A percentile compares a stretch with the other conserved stretches of the same genome.
phyloP scores from a whole-genome alignment of 768 basidiomycete genomes.

The Ramaria sp. region DNA sequence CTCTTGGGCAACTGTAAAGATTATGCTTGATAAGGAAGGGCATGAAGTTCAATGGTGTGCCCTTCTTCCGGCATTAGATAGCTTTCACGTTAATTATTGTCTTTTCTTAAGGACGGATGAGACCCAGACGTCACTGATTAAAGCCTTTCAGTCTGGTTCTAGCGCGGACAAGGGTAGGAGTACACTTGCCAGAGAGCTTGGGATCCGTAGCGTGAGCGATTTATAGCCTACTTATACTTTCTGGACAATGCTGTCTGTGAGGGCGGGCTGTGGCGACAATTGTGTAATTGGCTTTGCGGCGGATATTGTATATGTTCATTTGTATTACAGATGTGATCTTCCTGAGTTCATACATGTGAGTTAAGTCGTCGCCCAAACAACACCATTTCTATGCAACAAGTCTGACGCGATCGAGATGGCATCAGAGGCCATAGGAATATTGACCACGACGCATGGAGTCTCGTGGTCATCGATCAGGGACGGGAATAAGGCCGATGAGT shows the following conservation, averaged over 20 bases:
- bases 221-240: constrained; percentile 29
- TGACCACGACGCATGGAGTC: neutral
- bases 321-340: no score
- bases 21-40: constrained; percentile 69
- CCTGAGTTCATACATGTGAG: no score
- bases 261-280: no score
- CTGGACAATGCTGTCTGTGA: neutral
- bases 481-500: constrained; percentile 62
- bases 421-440: neutral
- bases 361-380: no score
- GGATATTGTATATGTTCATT: no score
- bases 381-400: no score
- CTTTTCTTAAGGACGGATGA: constrained; percentile 65
- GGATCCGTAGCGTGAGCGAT: constrained; percentile 55
- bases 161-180: constrained; percentile 70
- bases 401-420: neutral
- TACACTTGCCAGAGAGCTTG: constrained; percentile 60
- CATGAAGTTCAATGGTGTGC: constrained; percentile 71
- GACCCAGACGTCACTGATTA: constrained; percentile 61
- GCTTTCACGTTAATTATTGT: neutral
- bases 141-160: constrained; percentile 61
- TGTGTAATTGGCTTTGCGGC: no score
- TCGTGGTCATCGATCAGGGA: constrained; percentile 24
- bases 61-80: constrained; percentile 4
- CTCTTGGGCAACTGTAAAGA: constrained; percentile 91